Base-by-base conservation (phyloP, 768 basidiomycete genomes). In the Leucocoprinus sp. region DNA sequence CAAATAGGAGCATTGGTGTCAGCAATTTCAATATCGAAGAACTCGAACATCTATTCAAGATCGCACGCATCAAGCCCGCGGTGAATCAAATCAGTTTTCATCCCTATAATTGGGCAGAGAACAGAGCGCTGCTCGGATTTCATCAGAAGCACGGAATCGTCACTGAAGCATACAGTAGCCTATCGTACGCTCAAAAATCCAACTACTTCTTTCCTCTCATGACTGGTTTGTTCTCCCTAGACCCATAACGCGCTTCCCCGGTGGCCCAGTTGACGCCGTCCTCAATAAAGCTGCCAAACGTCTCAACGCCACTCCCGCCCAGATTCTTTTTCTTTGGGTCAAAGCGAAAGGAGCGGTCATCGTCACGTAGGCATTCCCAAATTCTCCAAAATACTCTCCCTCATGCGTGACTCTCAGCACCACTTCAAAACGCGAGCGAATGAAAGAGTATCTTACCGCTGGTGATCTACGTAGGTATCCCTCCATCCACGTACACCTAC, bases 1-100 rank as follows among this genome's bases (percentile, higher is more conserved):
- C 47, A 15, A 31, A 14, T 46, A 84, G 80, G 71, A 82, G 76
- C 57, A 82, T 84, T 43, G 84, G 84, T 14, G 81, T 88, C 44
- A 80, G 78, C 63, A 87, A 87, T 60, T 85, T 81, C 58, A 57
- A 55, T 3, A 50, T 82, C 24, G 57, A 66, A 1, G 61, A 79
- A 38, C 65, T 88, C 14, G 64, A 82, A 54, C 59, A 59, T 2
- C 50, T 86, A 3, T 43, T 78, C 42, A 73, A 72, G 52, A 56
- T 60, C 0, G 78, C 79, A 0, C 66, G 62, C 27, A 60, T 80
- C 52, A 75, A 69, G 28, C 85, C 84, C 3, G 80, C 76, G 1
- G 82, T 82, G 31, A 85, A 89, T 55, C 84, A 88, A 66, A 83
- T 86, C 51, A 63, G 67, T 11, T 62, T 87, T 8, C 82, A 87